Evolutionary conservation across 345 rosid genomes (phyloP), one percentile per base, ranked within the genome.

Genomic region (Eucalyptus albens): DNA sequence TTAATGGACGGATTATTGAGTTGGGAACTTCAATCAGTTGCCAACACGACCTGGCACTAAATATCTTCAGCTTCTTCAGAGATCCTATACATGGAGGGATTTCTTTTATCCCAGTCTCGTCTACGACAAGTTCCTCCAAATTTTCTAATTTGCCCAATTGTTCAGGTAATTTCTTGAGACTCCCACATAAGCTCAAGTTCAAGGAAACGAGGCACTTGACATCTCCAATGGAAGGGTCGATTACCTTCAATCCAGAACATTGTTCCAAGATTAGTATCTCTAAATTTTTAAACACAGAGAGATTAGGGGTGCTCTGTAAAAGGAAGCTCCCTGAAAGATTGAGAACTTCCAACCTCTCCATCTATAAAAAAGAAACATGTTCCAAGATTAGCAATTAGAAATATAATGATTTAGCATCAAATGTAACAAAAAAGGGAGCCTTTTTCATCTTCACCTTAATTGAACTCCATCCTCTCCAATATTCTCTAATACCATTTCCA

Each of bases 181-280:
- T 49, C 2, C 2, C 0, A 49, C 15, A 49, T 0, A 4, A 11
- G 0, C 5, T 49, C 50, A 49, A 49, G 15, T 49, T 49, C 50
- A 49, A 49, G 50, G 5, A 49, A 49, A 12, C 1, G 50, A 49
- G 50, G 5, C 2, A 0, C 5, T 12, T 49, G 50, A 12, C 50
- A 49, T 49, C 5, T 4, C 50, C 2, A 49, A 49, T 49, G 50
- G 50, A 49, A 49, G 2, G 15, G 15, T 49, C 15, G 15, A 49
- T 49, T 49, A 0, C 15, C 50, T 49, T 4, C 2, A 49, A 47
- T 0, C 0, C 0, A 49, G 0, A 0, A 49, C 50, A 49, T 0
- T 11, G 0, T 4, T 49, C 5, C 0, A 49, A 0, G 15, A 49
- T 49, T 49, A 49, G 5, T 4, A 4, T 4, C 5, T 49, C 50